Percentiles rank a stretch among this genome's conserved stretches.
Evolutionary conservation across 306 rosid species (phyloP).

Genomic region (Inga leiocalycina): DNA sequence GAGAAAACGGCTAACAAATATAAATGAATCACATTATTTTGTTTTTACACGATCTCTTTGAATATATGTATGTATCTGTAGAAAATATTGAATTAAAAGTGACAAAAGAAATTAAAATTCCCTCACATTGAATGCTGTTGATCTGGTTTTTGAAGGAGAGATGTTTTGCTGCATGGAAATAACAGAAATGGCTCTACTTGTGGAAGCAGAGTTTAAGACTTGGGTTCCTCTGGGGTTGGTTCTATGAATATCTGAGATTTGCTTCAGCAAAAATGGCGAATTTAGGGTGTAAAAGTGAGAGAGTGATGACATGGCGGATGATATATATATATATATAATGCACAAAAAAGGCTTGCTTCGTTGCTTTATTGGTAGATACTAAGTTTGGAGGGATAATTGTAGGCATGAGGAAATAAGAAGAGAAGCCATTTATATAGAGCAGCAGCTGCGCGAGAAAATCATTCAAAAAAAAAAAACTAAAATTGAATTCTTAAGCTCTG

Average conservation of each 20-base stretch:
- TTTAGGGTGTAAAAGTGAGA: neutral
- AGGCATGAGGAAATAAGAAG: too few species aligned
- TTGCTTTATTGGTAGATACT: neutral
- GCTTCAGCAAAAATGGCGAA: conserved; percentile 1
- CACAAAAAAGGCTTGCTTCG: neutral
- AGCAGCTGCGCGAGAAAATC: too few species aligned
- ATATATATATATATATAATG: neutral
- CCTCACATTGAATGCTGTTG: neutral
- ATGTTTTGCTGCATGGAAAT: neutral
- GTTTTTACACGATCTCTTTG: too few species aligned
- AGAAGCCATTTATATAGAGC: too few species aligned
- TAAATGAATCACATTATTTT: too few species aligned
- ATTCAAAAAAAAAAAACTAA: too few species aligned
- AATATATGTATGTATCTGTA: too few species aligned
- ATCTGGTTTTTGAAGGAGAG: neutral
- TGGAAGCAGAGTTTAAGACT: neutral
- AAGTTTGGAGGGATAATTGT: neutral
- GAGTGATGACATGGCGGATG: neutral
- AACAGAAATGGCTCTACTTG: neutral
- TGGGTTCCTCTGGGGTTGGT: neutral
- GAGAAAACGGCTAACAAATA: neutral
- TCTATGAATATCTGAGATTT: neutral
- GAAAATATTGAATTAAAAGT: neutral
- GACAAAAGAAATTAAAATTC: neutral
- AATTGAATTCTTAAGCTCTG: too few species aligned